Evolutionary conservation across 73 alveolate genomes (phyloP), one percentile per base, ranked within the genome.

Genomic region (Blepharisma japonicum): DNA sequence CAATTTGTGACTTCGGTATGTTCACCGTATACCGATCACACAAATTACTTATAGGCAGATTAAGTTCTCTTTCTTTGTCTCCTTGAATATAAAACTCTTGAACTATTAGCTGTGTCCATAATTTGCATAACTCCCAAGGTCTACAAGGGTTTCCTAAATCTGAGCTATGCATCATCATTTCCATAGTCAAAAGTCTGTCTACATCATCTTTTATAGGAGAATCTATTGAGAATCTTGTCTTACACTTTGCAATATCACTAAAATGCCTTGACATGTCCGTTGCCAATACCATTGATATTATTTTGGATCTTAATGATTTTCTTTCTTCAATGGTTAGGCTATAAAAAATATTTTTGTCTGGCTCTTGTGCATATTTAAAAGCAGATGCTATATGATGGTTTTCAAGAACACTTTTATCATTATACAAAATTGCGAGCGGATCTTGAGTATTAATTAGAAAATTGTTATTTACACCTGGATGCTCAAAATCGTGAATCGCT

Each of bases 21-120:
- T 92, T 95, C 21, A 94, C 92, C 48, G 97, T 92, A 74, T 94
- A 78, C 83, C 99, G 91, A 83, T 96, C 99, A 84, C 94, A 89
- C 11, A 92, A 83, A 68, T 86, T 71, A 25, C 98, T 66, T 46
- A 96, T 86, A 39, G 94, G 93, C 21, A 96, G 80, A 6, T 97
- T 96, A 32, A 86, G 53, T 27, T 87, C 87, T 68, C 92, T 79
- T 68, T 86, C 99, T 80, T 79, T 81, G 76, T 95, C 99, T 14
- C 99, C 99, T 82, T 95, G 95, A 39, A 54, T 77, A 80, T 91
- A 95, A 90, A 95, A 93, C 86, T 95, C 99, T 6, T 72, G 85
- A 85, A 85, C 76, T 23, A 95, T 90, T 21, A 82, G 87, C 83
- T 89, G 87, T 23, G 99, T 91, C 98, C 99, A 95, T 55, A 86